phyloP scores from a whole-genome alignment of 1,139 yeast species.

The Hyphopichia burtonii region DNA sequence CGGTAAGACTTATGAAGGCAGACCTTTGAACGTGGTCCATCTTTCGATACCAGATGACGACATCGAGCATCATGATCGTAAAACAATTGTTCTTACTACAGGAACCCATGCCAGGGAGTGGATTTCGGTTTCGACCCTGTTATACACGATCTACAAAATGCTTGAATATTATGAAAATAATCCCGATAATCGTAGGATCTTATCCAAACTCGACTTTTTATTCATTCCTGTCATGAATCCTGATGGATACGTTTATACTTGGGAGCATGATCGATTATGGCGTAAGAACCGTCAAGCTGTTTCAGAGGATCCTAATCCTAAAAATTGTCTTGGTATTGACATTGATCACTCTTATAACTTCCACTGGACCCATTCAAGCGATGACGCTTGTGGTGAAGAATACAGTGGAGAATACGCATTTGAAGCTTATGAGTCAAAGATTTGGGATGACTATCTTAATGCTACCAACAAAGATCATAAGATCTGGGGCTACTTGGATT shows the following conservation, averaged over 20 bases:
- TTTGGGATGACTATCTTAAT: conserved; percentile 65
- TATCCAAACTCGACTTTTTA: conserved; percentile 57
- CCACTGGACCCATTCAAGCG: conserved; percentile 66
- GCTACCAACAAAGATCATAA: conserved; percentile 57
- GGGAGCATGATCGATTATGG: conserved; percentile 84
- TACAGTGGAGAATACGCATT: conserved; percentile 76
- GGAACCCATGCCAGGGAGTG: conserved; percentile 93
- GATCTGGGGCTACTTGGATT: conserved; percentile 74
- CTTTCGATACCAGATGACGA: conserved; percentile 47
- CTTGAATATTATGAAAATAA: conserved; percentile 48
- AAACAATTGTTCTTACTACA: conserved; percentile 75
- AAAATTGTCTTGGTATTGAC: conserved; percentile 74
- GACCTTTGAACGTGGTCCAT: conserved; percentile 67
- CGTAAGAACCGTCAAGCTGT: conserved; percentile 79
- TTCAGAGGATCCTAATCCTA: conserved; percentile 43
- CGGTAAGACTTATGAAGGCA: conserved; percentile 74
- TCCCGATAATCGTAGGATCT: conserved; percentile 37
- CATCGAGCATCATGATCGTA: conserved; percentile 48
- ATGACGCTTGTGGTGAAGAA: conserved; percentile 78
- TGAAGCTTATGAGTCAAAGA: conserved; percentile 71
- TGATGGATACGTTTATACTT: conserved; percentile 84
- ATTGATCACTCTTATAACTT: conserved; percentile 81
- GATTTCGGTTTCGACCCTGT: conserved; percentile 72
- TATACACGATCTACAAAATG: conserved; percentile 59
- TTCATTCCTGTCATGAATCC: conserved; percentile 86